Conservation (phyloP, 2,329 filamentous ascomycete genomes). For the Fusarium stilboides region DNA sequence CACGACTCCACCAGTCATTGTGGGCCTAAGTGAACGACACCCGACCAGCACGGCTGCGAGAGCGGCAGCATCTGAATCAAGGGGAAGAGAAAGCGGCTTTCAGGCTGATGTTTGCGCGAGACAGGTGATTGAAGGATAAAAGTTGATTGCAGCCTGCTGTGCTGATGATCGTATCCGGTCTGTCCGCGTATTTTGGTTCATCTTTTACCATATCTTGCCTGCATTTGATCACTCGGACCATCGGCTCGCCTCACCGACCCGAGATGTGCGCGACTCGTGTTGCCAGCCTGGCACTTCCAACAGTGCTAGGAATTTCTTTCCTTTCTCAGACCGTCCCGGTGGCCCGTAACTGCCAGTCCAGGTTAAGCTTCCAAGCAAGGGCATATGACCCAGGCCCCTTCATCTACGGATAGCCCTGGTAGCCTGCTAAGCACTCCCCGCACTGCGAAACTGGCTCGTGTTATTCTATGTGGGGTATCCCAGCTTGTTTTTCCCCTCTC, state of each 20-base stretch:
- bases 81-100: conserved; percentile 1
- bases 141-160: not conserved
- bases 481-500: conserved; percentile 1
- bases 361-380: conserved; percentile 23
- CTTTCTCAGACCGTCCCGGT: conserved; percentile 23
- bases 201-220: not conserved
- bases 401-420: not conserved
- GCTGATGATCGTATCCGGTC: conserved; percentile 1
- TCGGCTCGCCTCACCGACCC: conserved; percentile 36
- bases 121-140: conserved; percentile 10
- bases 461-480: conserved; percentile 31
- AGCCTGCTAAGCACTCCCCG: conserved; percentile 22
- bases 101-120: conserved; percentile 21
- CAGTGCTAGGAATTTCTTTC: conserved; percentile 3
- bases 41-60: conserved; percentile 44
- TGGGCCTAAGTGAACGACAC: conserved; percentile 49
- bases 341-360: conserved; percentile 25
- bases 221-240: conserved; percentile 14
- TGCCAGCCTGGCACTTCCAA: conserved; percentile 25
- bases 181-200: not conserved
- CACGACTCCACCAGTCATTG: conserved; percentile 36
- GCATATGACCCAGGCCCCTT: conserved; percentile 20
- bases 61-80: conserved; percentile 27
- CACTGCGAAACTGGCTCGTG: conserved; percentile 33
- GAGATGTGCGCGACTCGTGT: conserved; percentile 29